These are phyloP conservation scores for Fomitopsis betulina DNA, from an alignment of 1,284 basidiomycete genomes.

Conservation along the genomic window DNA sequence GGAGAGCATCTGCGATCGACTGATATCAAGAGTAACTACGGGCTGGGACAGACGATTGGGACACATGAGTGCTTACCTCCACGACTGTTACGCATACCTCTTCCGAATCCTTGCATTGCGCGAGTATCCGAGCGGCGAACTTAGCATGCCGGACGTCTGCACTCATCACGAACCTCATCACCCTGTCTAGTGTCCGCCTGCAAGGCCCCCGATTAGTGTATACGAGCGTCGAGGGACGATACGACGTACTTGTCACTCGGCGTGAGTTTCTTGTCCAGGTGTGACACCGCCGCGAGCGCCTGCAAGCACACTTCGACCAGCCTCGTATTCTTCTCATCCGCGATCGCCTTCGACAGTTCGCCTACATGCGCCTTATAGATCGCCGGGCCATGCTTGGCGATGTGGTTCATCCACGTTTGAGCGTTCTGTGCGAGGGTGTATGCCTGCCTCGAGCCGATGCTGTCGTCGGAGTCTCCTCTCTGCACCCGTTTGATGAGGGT, in stretches of 20 bases:
- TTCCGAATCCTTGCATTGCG: constrained; percentile 51
- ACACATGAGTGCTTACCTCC: constrained; percentile 46
- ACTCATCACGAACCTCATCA: constrained; percentile 57
- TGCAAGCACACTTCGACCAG: constrained; percentile 72
- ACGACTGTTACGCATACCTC: constrained; percentile 52
- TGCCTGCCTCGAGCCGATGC: constrained; percentile 30
- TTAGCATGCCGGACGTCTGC: constrained; percentile 75
- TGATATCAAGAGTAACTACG: constrained; percentile 21
- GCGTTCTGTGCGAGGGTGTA: constrained; percentile 42
- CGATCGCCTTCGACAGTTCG: constrained; percentile 69
- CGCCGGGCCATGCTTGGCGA: constrained; percentile 78
- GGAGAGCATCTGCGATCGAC: constrained; percentile 57
- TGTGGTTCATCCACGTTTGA: constrained; percentile 46
- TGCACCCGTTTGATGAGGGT: constrained; percentile 70
- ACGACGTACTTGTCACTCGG: constrained; percentile 65
- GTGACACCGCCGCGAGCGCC: constrained; percentile 67
- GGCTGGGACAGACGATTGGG: not conserved
- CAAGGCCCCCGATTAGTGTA: not conserved
- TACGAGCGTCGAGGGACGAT: not conserved
- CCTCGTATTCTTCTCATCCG: constrained; percentile 54
- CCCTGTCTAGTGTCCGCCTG: constrained; percentile 66
- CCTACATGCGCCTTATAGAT: constrained; percentile 73
- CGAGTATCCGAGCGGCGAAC: constrained; percentile 80
- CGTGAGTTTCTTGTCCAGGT: constrained; percentile 51
- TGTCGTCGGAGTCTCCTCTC: constrained; percentile 32